Percentiles rank a stretch among this genome's conserved stretches.
Evolutionary conservation across 2,329 filamentous ascomycete genomes (phyloP).

Genomic region (Sclerotinia spermophila): DNA sequence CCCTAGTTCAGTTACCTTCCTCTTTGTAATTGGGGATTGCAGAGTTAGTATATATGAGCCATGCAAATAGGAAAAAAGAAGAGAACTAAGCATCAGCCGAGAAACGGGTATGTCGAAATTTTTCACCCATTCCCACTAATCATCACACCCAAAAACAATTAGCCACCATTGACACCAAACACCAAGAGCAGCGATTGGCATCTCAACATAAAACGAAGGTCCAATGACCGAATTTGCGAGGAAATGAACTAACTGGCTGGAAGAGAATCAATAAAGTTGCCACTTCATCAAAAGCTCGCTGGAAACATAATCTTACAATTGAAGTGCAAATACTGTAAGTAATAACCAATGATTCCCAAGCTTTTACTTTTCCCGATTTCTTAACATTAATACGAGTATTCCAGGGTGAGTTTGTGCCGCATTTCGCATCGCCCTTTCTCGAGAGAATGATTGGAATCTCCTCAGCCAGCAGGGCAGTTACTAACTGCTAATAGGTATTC

Average conservation of each 20-base stretch:
- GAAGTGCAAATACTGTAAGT: conserved; percentile 27
- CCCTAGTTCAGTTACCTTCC: too few species aligned
- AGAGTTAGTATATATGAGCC: too few species aligned
- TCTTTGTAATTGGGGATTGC: too few species aligned
- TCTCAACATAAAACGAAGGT: conserved; percentile 25
- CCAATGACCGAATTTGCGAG: conserved; percentile 29
- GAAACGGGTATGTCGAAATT: conserved; percentile 27
- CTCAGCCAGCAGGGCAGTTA: conserved; percentile 23
- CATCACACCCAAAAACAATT: background rate
- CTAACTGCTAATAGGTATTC: conserved; percentile 29
- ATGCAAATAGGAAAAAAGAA: too few species aligned
- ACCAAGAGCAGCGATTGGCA: conserved; percentile 19
- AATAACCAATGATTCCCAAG: conserved; percentile 27
- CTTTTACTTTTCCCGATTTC: conserved; percentile 23
- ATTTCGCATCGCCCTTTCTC: conserved; percentile 25
- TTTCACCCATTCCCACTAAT: conserved; percentile 27
- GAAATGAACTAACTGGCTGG: conserved; percentile 27
- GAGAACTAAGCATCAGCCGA: conserved; percentile 18
- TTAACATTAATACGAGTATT: conserved; percentile 28
- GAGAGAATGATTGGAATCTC: conserved; percentile 26
- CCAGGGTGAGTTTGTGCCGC: conserved; percentile 27
- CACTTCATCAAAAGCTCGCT: background rate
- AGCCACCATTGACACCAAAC: background rate
- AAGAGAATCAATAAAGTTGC: background rate
- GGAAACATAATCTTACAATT: conserved; percentile 23